phyloP scores from a whole-genome alignment of 352 stramenopile species.

The Pythium scleroteichum region DNA sequence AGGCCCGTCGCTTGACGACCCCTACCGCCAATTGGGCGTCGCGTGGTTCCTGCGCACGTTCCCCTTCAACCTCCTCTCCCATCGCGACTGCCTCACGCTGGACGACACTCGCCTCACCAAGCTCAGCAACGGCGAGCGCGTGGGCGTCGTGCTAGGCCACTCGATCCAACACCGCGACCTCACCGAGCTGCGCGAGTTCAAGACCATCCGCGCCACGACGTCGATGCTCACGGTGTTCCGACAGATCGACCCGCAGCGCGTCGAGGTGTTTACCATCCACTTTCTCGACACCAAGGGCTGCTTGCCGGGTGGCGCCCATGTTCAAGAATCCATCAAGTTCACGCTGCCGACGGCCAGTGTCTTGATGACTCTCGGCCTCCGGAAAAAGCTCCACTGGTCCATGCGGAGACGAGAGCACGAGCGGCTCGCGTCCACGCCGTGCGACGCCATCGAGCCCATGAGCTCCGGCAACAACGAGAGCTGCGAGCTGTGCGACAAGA shows the following conservation, averaged over 20 bases:
- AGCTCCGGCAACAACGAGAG: conserved; percentile 5
- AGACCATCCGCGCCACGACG: conserved; percentile 40
- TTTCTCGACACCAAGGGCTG: conserved; percentile 31
- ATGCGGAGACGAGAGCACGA: conserved; percentile 22
- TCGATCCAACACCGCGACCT: conserved; percentile 54
- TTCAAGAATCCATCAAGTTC: conserved; percentile 34
- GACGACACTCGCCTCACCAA: background rate
- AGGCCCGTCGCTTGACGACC: conserved; percentile 26
- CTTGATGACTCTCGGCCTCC: conserved; percentile 30
- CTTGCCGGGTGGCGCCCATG: background rate
- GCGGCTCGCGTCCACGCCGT: background rate
- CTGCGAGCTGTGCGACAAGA: conserved; percentile 18
- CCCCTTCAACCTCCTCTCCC: conserved; percentile 41
- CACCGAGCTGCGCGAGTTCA: conserved; percentile 33
- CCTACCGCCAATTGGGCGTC: conserved; percentile 39
- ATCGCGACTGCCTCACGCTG: conserved; percentile 36
- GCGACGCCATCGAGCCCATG: conserved; percentile 9
- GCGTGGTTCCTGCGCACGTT: conserved; percentile 30
- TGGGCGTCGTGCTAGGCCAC: conserved; percentile 51
- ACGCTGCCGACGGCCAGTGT: conserved; percentile 12
- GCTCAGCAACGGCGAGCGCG: conserved; percentile 37
- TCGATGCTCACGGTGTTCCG: conserved; percentile 45
- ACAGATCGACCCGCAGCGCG: conserved; percentile 35
- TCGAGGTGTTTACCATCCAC: conserved; percentile 52
- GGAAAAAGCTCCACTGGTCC: conserved; percentile 54